Percentiles rank a stretch among this genome's conserved stretches.
Evolutionary conservation across 2,329 filamentous ascomycete genomes (phyloP).

Genomic region (Curvularia hawaiiensis): DNA sequence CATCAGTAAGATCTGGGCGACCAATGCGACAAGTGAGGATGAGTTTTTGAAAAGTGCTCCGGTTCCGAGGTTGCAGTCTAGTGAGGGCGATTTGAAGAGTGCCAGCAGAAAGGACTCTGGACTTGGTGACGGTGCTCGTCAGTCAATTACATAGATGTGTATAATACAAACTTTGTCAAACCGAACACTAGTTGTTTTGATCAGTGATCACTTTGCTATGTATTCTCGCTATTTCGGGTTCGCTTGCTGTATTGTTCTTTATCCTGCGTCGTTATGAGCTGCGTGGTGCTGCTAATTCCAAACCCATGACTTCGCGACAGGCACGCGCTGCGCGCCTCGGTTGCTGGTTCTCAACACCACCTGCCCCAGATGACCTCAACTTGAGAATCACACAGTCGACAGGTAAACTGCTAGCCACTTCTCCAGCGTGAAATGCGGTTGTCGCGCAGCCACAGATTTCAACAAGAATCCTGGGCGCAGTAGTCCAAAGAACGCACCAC

Average conservation of each 20-base stretch:
- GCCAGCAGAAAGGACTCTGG: conserved; percentile 24
- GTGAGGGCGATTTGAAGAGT: conserved; percentile 27
- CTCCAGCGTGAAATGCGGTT: neutral
- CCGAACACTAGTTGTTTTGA: neutral
- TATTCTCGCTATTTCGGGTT: neutral
- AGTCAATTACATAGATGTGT: conserved; percentile 19
- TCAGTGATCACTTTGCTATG: neutral
- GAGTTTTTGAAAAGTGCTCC: conserved; percentile 36
- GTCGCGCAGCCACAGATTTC: neutral
- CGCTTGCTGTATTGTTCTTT: neutral
- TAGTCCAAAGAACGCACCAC: neutral
- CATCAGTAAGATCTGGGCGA: conserved; percentile 89
- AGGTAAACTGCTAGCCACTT: neutral
- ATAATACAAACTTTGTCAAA: conserved; percentile 1
- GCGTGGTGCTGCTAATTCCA: neutral
- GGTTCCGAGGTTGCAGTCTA: conserved; percentile 27
- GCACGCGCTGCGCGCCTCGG: conserved; percentile 27
- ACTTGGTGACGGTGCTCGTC: conserved; percentile 12
- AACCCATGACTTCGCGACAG: conserved; percentile 23
- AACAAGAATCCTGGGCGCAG: conserved; percentile 1
- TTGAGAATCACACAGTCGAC: neutral
- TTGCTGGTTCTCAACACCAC: conserved; percentile 18
- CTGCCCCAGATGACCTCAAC: conserved; percentile 17
- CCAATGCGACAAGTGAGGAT: conserved; percentile 63
- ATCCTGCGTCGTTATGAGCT: neutral